phyloP scores from a whole-genome alignment of 768 basidiomycete species.

The Mrakia blollopis region DNA sequence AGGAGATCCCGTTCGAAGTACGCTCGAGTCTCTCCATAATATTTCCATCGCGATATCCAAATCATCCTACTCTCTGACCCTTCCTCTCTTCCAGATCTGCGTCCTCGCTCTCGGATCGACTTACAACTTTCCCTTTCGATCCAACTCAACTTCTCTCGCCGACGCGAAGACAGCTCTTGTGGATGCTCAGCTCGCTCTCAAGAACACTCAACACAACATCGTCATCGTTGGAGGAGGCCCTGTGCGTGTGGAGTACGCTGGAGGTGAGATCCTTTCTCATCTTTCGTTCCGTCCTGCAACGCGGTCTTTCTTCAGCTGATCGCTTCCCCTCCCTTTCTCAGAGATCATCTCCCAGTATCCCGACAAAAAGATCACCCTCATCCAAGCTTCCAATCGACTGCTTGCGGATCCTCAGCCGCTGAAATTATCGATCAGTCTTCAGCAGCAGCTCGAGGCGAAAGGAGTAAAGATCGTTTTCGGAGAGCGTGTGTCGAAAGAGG shows the following conservation, averaged over 20 bases:
- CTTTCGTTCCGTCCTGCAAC: background rate
- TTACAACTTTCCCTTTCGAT: conserved; percentile 17
- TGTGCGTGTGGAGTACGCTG: background rate
- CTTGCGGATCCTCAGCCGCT: background rate
- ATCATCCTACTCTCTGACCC: no score
- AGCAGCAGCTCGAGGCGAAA: background rate
- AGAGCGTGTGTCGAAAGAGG: background rate
- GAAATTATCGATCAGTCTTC: background rate
- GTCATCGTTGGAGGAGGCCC: background rate
- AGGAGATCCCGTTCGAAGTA: conserved; percentile 21
- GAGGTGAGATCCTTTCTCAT: background rate
- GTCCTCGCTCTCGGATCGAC: conserved; percentile 26
- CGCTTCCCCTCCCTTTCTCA: background rate
- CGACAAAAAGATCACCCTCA: background rate
- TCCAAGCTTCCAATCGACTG: background rate
- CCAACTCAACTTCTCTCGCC: background rate
- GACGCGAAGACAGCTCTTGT: background rate
- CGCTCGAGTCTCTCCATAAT: no score
- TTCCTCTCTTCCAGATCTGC: conserved; percentile 8
- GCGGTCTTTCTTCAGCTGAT: background rate
- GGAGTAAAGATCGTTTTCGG: background rate
- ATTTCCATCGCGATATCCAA: no score
- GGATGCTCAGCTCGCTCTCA: background rate
- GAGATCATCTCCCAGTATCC: background rate
- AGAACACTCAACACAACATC: background rate